phyloP scores from a whole-genome alignment of 2,329 filamentous ascomycete genomes.

The Penicillium sp. region DNA sequence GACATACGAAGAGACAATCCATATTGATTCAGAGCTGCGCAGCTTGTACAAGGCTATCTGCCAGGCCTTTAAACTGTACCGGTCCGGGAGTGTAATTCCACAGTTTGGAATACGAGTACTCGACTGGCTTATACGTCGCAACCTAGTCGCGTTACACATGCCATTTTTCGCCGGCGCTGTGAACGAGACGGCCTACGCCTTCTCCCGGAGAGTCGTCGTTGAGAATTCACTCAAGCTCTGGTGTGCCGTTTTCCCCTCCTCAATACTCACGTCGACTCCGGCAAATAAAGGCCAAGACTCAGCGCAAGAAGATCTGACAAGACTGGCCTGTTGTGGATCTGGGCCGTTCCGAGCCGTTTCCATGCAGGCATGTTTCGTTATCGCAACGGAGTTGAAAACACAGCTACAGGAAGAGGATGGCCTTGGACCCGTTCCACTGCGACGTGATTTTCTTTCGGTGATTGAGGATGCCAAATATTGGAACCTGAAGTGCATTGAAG shows the following conservation, averaged over 20 bases:
- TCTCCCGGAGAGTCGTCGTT: conserved; percentile 50
- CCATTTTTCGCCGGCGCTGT: conserved; percentile 26
- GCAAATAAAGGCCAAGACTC: background rate
- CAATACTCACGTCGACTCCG: conserved; percentile 12
- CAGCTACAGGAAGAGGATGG: conserved; percentile 29
- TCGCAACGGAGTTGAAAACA: conserved; percentile 26
- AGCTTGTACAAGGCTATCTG: conserved; percentile 44
- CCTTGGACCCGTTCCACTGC: conserved; percentile 25
- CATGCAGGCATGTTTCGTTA: conserved; percentile 21
- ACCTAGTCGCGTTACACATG: conserved; percentile 30
- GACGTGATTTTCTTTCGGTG: conserved; percentile 27
- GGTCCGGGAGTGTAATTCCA: background rate
- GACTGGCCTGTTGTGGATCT: conserved; percentile 40
- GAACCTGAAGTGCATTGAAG: conserved; percentile 42
- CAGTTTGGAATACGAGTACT: conserved; percentile 20
- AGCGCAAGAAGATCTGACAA: conserved; percentile 31
- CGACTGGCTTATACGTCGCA: conserved; percentile 30
- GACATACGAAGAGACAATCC: conserved; percentile 25
- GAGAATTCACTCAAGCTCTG: conserved; percentile 53
- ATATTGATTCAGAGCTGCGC: conserved; percentile 46
- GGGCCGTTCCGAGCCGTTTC: conserved; percentile 25
- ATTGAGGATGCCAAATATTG: conserved; percentile 45
- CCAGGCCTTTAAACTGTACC: conserved; percentile 24
- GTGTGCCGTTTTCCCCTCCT: conserved; percentile 36
- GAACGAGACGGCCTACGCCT: conserved; percentile 39